Base-by-base conservation (phyloP, 805 yeast genomes). In the Nakazawaea laoshanensis region DNA sequence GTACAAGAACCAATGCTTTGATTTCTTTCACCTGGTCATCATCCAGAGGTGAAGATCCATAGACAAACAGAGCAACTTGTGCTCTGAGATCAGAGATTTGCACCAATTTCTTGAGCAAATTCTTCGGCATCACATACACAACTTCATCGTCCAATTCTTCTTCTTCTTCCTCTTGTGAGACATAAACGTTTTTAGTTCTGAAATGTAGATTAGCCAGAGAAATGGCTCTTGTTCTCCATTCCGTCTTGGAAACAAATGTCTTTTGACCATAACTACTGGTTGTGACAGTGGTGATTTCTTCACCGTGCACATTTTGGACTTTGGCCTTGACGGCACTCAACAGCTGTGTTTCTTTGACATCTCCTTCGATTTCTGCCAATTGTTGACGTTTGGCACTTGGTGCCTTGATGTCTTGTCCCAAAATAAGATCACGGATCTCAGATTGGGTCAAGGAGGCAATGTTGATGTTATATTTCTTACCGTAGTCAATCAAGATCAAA, bases 241-340 rank as follows among this genome's bases (percentile, higher is more conserved):
- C 95, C 22, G 87, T 76, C 51, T 75, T 78, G 2, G 96, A 84
- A 29, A 78, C 66, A 51, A 92, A 92, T 11, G 78, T 59, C 58
- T 76, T 78, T 47, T 85, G 92, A 52, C 87, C 98, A 50, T 83
- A 88, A 41, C 75, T 75, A 12, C 88, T 76, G 0, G 97, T 87
- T 0, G 97, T 87, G 19, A 89, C 95, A 0, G 95, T 89, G 26
- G 83, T 80, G 47, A 92, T 89, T 46, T 88, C 94, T 50, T 92
- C 98, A 21, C 99, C 99, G 48, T 88, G 96, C 2, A 84, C 95
- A 49, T 86, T 92, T 17, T 77, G 77, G 0, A 94, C 82, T 36
- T 77, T 80, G 1, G 94, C 77, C 45, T 85, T 87, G 44, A 79
- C 67, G 0, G 94, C 92, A 1, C 87, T 73, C 20, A 78, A 57